A percentile compares a stretch with the other conserved stretches of the same genome.
Conservation (phyloP, 305 asterid genomes). For the Vinca major region DNA sequence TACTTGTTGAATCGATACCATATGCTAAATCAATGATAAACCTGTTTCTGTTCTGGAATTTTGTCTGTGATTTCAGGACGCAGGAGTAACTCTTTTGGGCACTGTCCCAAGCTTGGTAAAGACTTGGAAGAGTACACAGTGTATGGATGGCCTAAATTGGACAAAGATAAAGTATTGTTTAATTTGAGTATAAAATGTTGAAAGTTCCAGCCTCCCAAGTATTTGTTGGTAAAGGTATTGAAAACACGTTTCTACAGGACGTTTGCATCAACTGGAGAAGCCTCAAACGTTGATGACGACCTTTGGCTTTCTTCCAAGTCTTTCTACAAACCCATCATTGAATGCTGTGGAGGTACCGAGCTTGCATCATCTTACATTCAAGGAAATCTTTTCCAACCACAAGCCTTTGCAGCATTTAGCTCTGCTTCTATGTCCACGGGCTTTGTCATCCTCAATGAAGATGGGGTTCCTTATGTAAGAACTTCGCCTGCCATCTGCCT, state of each 20-base stretch:
- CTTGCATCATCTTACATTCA: slow-evolving; percentile 69
- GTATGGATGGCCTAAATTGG: slow-evolving; percentile 88
- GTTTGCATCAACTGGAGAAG: slow-evolving; percentile 83
- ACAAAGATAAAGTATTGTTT: slow-evolving; percentile 60
- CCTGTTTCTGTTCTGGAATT: background rate
- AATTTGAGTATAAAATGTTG: slow-evolving; percentile 5
- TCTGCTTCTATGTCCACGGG: slow-evolving; percentile 66
- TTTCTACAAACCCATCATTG: slow-evolving; percentile 67
- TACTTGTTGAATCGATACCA: background rate
- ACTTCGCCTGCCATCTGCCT: slow-evolving; percentile 13
- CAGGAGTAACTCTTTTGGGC: slow-evolving; percentile 78
- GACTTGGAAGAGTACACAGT: slow-evolving; percentile 75
- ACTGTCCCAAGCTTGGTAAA: slow-evolving; percentile 96
- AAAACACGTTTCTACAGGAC: slow-evolving; percentile 34
- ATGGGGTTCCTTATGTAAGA: slow-evolving; percentile 67
- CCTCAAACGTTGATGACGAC: slow-evolving; percentile 82
- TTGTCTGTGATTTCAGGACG: slow-evolving; percentile 43
- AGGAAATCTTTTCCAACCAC: slow-evolving; percentile 85
- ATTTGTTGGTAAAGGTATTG: slow-evolving; percentile 8
- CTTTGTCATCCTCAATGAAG: slow-evolving; percentile 67
- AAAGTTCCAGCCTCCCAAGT: background rate
- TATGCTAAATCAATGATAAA: background rate
- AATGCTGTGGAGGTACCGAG: slow-evolving; percentile 97
- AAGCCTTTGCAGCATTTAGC: slow-evolving; percentile 87
- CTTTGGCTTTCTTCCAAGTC: slow-evolving; percentile 93